These are phyloP conservation scores for Ziziphus jujuba DNA, from an alignment of 306 rosid species.

Conservation along the genomic window DNA sequence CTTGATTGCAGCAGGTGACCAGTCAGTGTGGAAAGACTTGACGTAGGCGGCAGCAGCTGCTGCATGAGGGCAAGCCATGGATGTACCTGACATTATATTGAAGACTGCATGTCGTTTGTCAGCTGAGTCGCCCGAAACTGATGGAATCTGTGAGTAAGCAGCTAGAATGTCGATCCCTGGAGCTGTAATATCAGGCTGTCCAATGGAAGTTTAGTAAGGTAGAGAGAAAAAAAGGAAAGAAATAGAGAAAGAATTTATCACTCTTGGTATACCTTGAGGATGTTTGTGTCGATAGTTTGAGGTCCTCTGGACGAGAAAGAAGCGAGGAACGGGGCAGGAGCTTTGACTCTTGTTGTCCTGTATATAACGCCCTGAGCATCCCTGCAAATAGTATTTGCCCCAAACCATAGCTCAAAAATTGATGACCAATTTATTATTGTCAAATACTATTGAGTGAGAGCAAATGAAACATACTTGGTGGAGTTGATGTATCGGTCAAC, in stretches of 20 bases:
- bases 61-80: conserved; percentile 88
- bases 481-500: conserved; percentile 66
- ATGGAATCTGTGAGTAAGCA: conserved; percentile 48
- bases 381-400: conserved; percentile 33
- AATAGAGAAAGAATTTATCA: neutral
- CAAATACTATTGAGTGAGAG: too few species aligned
- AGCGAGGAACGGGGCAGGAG: conserved; percentile 64
- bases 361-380: conserved; percentile 56
- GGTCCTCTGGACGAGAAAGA: conserved; percentile 86
- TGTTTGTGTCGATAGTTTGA: conserved; percentile 38
- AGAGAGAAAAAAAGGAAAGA: neutral
- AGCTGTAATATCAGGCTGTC: conserved; percentile 81
- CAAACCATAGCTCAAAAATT: neutral
- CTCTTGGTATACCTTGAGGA: conserved; percentile 60
- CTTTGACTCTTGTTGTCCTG: conserved; percentile 33
- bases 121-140: conserved; percentile 34
- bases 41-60: conserved; percentile 72
- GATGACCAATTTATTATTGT: too few species aligned
- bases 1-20: conserved; percentile 95
- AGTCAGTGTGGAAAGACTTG: conserved; percentile 80
- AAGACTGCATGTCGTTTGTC: conserved; percentile 47
- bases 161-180: conserved; percentile 85
- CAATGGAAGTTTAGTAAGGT: conserved; percentile 12
- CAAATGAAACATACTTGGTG: conserved; percentile 46
- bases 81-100: conserved; percentile 78